Evolutionary conservation across 2,329 filamentous ascomycete species (phyloP).

Genomic region (Phialophora chinensis): DNA sequence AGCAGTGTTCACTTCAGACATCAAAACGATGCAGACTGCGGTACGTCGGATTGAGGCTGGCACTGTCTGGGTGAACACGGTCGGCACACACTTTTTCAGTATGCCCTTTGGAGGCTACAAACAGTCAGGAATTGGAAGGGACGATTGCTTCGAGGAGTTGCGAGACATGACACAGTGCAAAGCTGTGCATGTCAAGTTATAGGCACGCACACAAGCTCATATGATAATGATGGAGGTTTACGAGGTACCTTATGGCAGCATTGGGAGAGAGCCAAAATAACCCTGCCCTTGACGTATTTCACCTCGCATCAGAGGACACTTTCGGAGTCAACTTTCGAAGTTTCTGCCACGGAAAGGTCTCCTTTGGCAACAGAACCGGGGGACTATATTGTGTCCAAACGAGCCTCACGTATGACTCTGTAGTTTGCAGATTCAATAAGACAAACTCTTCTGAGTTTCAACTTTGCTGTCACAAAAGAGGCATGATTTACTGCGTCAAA

Average conservation of each 20-base stretch:
- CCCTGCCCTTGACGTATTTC: background rate
- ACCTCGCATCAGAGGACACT: background rate
- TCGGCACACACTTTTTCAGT: slow-evolving; percentile 25
- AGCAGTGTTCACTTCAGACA: slow-evolving; percentile 20
- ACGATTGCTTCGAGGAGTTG: slow-evolving; percentile 30
- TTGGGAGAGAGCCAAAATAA: background rate
- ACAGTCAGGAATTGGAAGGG: slow-evolving; percentile 31
- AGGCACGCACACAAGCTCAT: background rate
- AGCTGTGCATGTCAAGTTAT: slow-evolving; percentile 25
- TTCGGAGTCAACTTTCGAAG: background rate
- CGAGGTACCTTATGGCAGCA: background rate
- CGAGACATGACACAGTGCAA: slow-evolving; percentile 23
- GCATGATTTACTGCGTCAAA: background rate
- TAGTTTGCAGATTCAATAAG: background rate
- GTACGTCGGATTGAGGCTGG: slow-evolving; percentile 20
- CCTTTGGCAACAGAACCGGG: background rate
- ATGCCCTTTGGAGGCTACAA: slow-evolving; percentile 34
- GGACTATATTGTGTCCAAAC: background rate
- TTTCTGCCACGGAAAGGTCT: background rate
- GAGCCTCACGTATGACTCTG: background rate
- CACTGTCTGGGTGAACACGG: slow-evolving; percentile 29
- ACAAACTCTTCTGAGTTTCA: background rate
- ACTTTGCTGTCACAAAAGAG: background rate
- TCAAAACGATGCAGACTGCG: slow-evolving; percentile 18
- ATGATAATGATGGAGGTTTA: background rate